Evolutionary conservation across 2,329 filamentous ascomycete species (phyloP).

Genomic region (Escovopsis sp.): DNA sequence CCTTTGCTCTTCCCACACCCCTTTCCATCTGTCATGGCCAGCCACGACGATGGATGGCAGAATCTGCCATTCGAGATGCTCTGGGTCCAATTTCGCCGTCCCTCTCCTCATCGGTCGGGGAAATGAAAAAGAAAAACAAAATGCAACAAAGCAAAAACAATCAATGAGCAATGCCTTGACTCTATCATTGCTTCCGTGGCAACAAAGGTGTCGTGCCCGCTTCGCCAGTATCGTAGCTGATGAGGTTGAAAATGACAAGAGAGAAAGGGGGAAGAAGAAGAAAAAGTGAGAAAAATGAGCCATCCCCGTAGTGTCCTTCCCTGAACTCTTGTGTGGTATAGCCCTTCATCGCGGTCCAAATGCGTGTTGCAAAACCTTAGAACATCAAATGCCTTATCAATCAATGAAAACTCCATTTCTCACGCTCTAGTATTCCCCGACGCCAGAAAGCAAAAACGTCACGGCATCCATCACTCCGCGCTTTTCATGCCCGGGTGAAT

Average conservation of each 20-base stretch:
- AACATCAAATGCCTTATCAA: background rate
- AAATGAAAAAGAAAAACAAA: no score
- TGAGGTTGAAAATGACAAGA: background rate
- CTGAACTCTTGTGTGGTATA: constrained; percentile 1
- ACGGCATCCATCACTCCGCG: background rate
- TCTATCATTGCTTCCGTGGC: background rate
- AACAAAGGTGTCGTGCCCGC: background rate
- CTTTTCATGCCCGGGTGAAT: background rate
- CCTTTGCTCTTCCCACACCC: background rate
- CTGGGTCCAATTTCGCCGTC: background rate
- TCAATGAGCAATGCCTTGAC: background rate
- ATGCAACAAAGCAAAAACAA: background rate
- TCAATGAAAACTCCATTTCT: background rate
- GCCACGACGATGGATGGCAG: background rate
- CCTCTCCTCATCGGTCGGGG: background rate
- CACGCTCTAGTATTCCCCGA: background rate
- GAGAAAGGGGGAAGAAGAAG: no score
- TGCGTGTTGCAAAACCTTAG: background rate
- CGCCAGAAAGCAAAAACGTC: background rate
- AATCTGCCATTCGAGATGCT: background rate
- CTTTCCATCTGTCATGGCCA: background rate
- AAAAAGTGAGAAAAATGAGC: background rate
- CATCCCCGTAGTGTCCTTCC: background rate
- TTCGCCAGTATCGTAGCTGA: background rate
- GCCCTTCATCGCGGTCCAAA: background rate